phyloP scores from a whole-genome alignment of 202 grass and related monocot species.

The Saccharum hybrid region DNA sequence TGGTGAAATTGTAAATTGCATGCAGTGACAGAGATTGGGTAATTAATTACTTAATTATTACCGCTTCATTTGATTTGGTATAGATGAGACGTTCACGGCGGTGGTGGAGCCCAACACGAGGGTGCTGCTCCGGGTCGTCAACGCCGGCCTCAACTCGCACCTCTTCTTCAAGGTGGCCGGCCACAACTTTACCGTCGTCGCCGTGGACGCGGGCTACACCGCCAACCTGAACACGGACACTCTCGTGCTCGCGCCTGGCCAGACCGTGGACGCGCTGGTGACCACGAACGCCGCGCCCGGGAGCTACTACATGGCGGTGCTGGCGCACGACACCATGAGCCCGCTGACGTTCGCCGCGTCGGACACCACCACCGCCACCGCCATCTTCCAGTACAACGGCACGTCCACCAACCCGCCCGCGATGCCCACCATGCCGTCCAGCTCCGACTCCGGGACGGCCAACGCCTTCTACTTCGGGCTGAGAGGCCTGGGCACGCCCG shows the following conservation, averaged over 20 bases:
- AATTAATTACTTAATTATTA: neutral
- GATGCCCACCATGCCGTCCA: constrained; percentile 73
- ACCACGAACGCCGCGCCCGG: constrained; percentile 42
- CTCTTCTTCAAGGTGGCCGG: constrained; percentile 81
- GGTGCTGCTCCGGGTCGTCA: constrained; percentile 76
- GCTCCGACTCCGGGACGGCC: constrained; percentile 52
- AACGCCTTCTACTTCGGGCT: constrained; percentile 64
- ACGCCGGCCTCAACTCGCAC: constrained; percentile 72
- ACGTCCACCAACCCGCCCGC: constrained; percentile 24
- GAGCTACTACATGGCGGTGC: constrained; percentile 68
- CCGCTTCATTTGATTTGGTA: neutral
- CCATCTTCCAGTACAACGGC: constrained; percentile 61
- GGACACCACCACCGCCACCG: constrained; percentile 56
- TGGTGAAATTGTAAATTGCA: neutral
- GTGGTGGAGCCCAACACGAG: constrained; percentile 52
- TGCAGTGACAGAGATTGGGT: neutral
- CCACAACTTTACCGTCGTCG: constrained; percentile 71
- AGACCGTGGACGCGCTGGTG: constrained; percentile 83
- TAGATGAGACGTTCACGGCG: constrained; percentile 64
- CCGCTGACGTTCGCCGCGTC: constrained; percentile 35
- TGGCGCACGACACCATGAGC: constrained; percentile 49
- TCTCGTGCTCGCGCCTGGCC: constrained; percentile 66
- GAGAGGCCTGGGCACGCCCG: constrained; percentile 26
- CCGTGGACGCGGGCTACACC: constrained; percentile 69
- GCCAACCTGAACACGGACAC: constrained; percentile 69